phyloP scores from a whole-genome alignment of 2,329 filamentous ascomycete species.

The Thielaviopsis punctulata region DNA sequence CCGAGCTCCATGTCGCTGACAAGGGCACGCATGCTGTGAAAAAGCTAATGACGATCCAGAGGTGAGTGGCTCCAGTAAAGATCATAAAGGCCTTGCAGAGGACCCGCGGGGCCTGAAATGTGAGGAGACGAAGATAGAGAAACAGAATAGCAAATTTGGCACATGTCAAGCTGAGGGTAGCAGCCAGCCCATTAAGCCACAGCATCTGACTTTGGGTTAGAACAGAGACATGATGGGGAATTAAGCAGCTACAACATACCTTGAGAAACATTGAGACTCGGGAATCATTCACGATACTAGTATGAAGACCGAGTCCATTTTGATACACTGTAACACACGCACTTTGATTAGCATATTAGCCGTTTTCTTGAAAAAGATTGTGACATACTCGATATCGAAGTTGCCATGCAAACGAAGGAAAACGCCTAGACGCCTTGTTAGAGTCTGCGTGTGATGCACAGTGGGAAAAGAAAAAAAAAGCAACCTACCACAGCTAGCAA shows the following conservation, averaged over 20 bases:
- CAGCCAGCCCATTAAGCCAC: slow-evolving; percentile 12
- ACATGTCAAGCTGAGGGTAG: slow-evolving; percentile 13
- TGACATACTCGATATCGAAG: slow-evolving; percentile 11
- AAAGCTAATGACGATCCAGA: slow-evolving; percentile 15
- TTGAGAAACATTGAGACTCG: slow-evolving; percentile 8
- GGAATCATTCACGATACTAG: neutral
- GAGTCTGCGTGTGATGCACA: neutral
- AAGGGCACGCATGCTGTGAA: slow-evolving; percentile 15
- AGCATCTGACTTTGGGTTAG: neutral
- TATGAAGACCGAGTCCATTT: slow-evolving; percentile 6
- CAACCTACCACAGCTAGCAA: neutral
- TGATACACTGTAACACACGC: slow-evolving; percentile 2
- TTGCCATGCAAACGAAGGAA: slow-evolving; percentile 7
- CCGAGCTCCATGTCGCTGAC: slow-evolving; percentile 12
- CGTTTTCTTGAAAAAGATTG: neutral
- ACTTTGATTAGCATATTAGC: neutral
- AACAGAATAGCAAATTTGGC: slow-evolving; percentile 15
- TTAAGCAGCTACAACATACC: neutral
- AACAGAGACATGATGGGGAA: neutral
- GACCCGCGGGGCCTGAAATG: slow-evolving; percentile 13
- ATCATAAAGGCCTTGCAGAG: slow-evolving; percentile 13
- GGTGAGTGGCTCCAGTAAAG: slow-evolving; percentile 13
- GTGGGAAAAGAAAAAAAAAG: neutral
- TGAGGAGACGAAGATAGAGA: slow-evolving; percentile 16
- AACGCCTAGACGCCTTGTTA: slow-evolving; percentile 2